Evolutionary conservation across 2,329 filamentous ascomycete species (phyloP).

Genomic region (Neopestalotiopsis rosae): DNA sequence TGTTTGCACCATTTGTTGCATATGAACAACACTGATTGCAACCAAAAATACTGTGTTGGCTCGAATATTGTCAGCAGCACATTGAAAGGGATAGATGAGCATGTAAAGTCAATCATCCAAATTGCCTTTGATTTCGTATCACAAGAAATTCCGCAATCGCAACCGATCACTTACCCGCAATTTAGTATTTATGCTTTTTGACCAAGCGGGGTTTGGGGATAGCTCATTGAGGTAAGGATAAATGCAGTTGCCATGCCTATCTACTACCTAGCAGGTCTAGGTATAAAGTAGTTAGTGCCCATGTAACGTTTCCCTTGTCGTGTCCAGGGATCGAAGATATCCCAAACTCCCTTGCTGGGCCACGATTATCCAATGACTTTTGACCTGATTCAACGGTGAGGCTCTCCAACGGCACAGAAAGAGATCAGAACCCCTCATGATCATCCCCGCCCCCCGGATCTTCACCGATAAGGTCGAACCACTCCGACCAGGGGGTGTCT

Average conservation of each 20-base stretch:
- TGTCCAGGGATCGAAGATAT: background rate
- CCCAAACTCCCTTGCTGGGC: background rate
- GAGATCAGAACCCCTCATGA: conserved; percentile 4
- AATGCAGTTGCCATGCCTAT: background rate
- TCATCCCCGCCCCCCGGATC: background rate
- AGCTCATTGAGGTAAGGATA: background rate
- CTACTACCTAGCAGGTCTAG: background rate
- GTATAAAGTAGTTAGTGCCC: background rate
- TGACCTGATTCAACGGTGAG: background rate
- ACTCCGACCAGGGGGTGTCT: background rate
- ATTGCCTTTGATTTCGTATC: too few species aligned
- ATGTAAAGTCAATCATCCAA: too few species aligned
- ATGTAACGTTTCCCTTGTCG: conserved; percentile 7
- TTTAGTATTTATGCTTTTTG: too few species aligned
- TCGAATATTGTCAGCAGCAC: too few species aligned
- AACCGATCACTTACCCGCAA: too few species aligned
- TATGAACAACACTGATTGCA: too few species aligned
- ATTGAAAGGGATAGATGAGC: too few species aligned
- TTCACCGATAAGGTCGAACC: conserved; percentile 4
- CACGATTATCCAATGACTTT: background rate
- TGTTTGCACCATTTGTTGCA: too few species aligned
- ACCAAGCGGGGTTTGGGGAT: background rate
- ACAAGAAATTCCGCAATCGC: too few species aligned
- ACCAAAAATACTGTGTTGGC: too few species aligned
- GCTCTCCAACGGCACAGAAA: conserved; percentile 1